phyloP scores from a whole-genome alignment of 2,329 filamentous ascomycete species.

The Taxawa tesnikishii region DNA sequence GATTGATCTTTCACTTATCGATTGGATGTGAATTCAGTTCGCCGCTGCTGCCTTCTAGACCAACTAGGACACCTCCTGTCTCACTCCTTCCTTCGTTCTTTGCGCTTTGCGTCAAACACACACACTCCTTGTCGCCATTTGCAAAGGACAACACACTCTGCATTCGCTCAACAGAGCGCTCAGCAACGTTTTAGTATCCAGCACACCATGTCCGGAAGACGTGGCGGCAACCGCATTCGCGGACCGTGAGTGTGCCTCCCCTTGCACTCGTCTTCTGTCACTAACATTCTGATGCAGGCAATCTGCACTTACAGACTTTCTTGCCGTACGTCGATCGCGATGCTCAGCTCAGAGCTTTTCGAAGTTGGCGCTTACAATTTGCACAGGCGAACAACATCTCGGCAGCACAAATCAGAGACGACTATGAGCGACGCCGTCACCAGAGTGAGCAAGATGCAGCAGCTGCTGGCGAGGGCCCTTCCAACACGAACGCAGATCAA shows the following conservation, averaged over 20 bases:
- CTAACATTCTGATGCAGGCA: slow-evolving; percentile 27
- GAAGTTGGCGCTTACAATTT: too few species aligned
- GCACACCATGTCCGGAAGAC: slow-evolving; percentile 20
- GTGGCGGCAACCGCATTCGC: slow-evolving; percentile 35
- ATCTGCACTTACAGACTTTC: slow-evolving; percentile 56
- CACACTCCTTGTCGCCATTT: too few species aligned
- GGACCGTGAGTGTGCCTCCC: slow-evolving; percentile 37
- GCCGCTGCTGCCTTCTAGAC: too few species aligned
- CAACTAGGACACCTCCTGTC: too few species aligned
- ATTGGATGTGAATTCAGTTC: too few species aligned
- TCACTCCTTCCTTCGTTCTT: too few species aligned
- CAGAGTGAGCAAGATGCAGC: slow-evolving; percentile 32
- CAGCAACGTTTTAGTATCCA: too few species aligned
- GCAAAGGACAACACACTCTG: too few species aligned
- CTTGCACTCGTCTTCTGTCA: neutral
- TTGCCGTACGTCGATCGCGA: slow-evolving; percentile 4
- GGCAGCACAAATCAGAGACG: slow-evolving; percentile 48
- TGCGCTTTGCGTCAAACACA: too few species aligned
- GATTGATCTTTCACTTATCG: too few species aligned
- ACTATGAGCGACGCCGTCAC: slow-evolving; percentile 41
- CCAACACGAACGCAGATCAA: slow-evolving; percentile 18
- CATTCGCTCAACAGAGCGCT: too few species aligned
- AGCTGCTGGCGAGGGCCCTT: slow-evolving; percentile 23
- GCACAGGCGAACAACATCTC: slow-evolving; percentile 61
- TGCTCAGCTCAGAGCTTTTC: neutral